Conservation (phyloP, 805 yeast species). For the Maudiozyma saulgeensis region DNA sequence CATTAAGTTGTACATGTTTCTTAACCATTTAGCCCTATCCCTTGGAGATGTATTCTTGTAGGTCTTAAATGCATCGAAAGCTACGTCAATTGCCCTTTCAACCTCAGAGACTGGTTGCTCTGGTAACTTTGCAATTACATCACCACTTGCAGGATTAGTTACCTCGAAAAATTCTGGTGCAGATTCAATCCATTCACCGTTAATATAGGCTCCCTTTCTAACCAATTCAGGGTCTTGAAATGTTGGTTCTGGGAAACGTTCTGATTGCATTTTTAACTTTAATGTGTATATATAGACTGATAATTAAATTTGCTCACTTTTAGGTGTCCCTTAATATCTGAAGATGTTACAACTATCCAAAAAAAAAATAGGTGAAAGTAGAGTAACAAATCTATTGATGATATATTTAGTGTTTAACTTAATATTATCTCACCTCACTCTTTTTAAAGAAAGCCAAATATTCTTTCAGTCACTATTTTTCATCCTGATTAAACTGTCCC, state of each 20-base stretch:
- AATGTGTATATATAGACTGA: neutral
- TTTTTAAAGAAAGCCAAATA: too few relatives aligned
- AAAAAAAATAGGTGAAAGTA: too few relatives aligned
- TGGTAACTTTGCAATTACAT: slow-evolving; percentile 47
- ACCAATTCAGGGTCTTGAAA: slow-evolving; percentile 43
- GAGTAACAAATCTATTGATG: too few relatives aligned
- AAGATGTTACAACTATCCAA: too few relatives aligned
- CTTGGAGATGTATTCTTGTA: slow-evolving; percentile 41
- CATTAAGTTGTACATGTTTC: slow-evolving; percentile 43
- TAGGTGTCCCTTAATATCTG: too few relatives aligned
- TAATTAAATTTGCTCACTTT: too few relatives aligned
- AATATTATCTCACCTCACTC: too few relatives aligned
- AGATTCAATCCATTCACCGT: slow-evolving; percentile 60
- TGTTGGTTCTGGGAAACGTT: slow-evolving; percentile 13
- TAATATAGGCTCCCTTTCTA: slow-evolving; percentile 51
- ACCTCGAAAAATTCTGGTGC: slow-evolving; percentile 48
- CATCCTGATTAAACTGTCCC: too few relatives aligned
- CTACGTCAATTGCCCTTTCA: slow-evolving; percentile 44
- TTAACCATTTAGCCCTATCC: slow-evolving; percentile 41
- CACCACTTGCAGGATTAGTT: slow-evolving; percentile 65
- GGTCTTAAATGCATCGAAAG: slow-evolving; percentile 36
- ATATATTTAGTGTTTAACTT: too few relatives aligned
- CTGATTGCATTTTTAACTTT: neutral
- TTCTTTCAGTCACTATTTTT: too few relatives aligned
- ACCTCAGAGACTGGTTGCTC: slow-evolving; percentile 53